Conservation (phyloP, 2,329 filamentous ascomycete species). For the Berkeleyomyces rouxiae region DNA sequence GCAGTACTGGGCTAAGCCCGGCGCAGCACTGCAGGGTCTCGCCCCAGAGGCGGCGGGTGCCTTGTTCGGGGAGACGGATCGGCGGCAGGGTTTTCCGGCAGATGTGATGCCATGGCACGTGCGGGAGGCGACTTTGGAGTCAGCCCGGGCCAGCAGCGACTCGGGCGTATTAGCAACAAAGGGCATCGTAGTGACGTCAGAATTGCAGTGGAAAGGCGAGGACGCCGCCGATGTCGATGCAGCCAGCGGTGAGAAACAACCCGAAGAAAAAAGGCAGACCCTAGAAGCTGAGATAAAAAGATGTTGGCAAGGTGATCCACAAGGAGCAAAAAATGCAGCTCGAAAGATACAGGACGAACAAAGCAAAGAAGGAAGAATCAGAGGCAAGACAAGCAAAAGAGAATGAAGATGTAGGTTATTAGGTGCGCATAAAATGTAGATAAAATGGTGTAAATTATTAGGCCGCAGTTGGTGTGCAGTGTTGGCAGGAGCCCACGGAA, state of each 20-base stretch:
- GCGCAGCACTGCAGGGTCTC: constrained; percentile 16
- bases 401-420: background rate
- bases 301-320: too few relatives aligned
- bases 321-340: background rate
- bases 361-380: background rate
- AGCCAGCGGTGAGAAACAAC: too few relatives aligned
- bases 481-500: background rate
- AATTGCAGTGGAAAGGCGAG: background rate
- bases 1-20: constrained; percentile 57
- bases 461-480: background rate
- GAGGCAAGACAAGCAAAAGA: background rate
- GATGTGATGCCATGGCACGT: constrained; percentile 82
- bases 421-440: background rate
- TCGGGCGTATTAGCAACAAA: constrained; percentile 23
- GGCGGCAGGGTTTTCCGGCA: constrained; percentile 67
- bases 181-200: constrained; percentile 20
- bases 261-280: background rate
- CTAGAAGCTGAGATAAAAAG: background rate
- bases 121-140: constrained; percentile 67
- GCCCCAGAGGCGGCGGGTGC: background rate
- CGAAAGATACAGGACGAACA: background rate
- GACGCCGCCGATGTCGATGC: too few relatives aligned
- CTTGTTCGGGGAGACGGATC: constrained; percentile 33
- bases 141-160: constrained; percentile 37
- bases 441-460: background rate